These are phyloP conservation scores for Fusarium pilosicola DNA, from an alignment of 2,329 filamentous ascomycete species.

Conservation along the genomic window DNA sequence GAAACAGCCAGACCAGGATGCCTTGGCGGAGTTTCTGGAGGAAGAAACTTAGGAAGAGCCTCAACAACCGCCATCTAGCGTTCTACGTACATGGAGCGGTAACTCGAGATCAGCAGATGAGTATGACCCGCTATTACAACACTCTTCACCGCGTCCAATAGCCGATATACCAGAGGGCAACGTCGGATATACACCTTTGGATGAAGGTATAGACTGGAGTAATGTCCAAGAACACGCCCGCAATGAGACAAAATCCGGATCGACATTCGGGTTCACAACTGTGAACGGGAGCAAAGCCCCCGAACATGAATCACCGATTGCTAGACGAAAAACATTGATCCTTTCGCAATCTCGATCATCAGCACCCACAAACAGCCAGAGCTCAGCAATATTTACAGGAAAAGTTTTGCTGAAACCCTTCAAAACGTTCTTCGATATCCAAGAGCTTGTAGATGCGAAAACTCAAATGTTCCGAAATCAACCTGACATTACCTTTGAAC, in stretches of 20 bases:
- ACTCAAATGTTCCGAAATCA: conserved; percentile 44
- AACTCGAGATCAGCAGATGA: conserved; percentile 49
- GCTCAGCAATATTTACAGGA: neutral
- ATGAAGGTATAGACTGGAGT: conserved; percentile 56
- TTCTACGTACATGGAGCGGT: conserved; percentile 47
- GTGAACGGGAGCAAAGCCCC: neutral
- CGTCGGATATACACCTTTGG: conserved; percentile 36
- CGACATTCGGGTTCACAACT: neutral
- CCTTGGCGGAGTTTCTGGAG: conserved; percentile 25
- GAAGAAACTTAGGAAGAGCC: conserved; percentile 4
- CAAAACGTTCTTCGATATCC: conserved; percentile 70
- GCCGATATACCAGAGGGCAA: neutral
- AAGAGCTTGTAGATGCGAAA: conserved; percentile 65
- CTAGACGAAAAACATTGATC: neutral
- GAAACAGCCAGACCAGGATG: conserved; percentile 25
- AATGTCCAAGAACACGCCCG: conserved; percentile 37
- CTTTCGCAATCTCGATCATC: conserved; percentile 2
- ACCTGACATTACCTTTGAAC: conserved; percentile 63
- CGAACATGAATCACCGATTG: neutral
- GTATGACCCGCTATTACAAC: conserved; percentile 51
- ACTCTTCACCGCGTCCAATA: conserved; percentile 44
- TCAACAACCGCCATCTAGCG: conserved; percentile 45
- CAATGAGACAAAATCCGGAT: neutral
- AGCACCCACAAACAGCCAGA: conserved; percentile 3
- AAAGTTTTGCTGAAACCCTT: conserved; percentile 28